Base-by-base conservation (phyloP, 495 filamentous ascomycete species). In the Aspergillus bridgeri region DNA sequence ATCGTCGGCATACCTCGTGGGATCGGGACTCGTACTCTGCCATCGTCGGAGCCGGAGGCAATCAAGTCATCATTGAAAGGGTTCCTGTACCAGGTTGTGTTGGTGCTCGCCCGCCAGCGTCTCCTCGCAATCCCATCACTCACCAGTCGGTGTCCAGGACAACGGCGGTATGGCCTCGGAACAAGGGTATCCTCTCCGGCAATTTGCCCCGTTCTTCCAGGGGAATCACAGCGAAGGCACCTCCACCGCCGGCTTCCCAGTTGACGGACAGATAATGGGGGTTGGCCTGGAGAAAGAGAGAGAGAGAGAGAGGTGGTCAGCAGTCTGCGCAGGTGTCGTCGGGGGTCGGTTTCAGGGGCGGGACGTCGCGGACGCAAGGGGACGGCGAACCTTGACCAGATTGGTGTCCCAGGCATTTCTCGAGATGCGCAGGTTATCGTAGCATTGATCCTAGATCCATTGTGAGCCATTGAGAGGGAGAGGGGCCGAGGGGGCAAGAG, bases 401-500 rank as follows among this genome's bases (percentile, higher is more conserved):
- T 98, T 98, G 71, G 90, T 96, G 75, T 98, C 94, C 93, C 94
- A 98, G 53, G 95, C 93, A 85, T 98, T 98, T 73, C 85, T 86
- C 59, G 93, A 96, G 72, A 98, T 88, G 59, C 84, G 83, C 64
- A 98, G 81, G 71, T 98, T 98, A 78, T 98, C 95, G 73, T 96
- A 98, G 80, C 91, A 96, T 89, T 88, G 84, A 69, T 91, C 88
- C 83, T 89, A 52, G 18, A 54, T 17, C 50, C 51, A 54, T 54
- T 48, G 49, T 63, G 42, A 60, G 51, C 2, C 11, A 17, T n/a
- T 21, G 50, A 17, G 27, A n/a, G n/a, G 43, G 19, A n/a, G n/a
- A n/a, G 25, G 15, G 54, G 18, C 24, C 57, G 49, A 33, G 51
- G 24, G 29, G 20, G n/a, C n/a, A n/a, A n/a, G n/a, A n/a, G 15